Evolutionary conservation across 192 early-diverging fungal genomes (phyloP), one percentile per base, ranked within the genome.

Genomic region (Coemansia sp.): DNA sequence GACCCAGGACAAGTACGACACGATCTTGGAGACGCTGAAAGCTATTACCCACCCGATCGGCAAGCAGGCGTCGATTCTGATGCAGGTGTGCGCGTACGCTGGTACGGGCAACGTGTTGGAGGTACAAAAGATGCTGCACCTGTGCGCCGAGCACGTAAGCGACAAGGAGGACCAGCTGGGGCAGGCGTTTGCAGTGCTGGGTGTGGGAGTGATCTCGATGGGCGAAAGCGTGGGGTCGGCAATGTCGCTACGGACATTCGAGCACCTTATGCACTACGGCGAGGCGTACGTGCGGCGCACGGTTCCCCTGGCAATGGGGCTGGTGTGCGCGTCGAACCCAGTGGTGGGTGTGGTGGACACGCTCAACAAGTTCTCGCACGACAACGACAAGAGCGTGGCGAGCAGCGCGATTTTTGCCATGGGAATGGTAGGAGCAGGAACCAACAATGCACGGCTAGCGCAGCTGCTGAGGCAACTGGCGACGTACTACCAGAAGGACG

Each of bases 221-320:
- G 96, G 98, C 64, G 98, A 99, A 81, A 93, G 96, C 66, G 87
- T 98, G 74, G 98, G 98, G 5, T 83, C 91, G 6, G 96, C 97
- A 71, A 99, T 99, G 98, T 87, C 94, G 17, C 81, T 99, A 75
- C 89, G 96, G 48, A 86, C 91, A 11, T 98, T 98, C 72, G 96
- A 97, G 61, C 97, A 99, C 72, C 77, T 99, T 83, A 98, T 98
- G 96, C 97, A 99, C 70, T 99, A 98, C 85, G 97, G 97, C 45
- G 96, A 97, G 74, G 90, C 95, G 13, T 92, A 93, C 14, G 96
- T 98, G 74, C 91, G 98, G 62, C 89, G 91, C 44, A 85, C 95
- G 6, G 98, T 99, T 37, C 98, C 98, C 35, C 85, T 99, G 40
- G 97, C 96, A 13, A 89, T 98, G 53, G 96, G 94, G 46, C 78